phyloP scores from a whole-genome alignment of 768 basidiomycete species.

The Leccinum boreale region DNA sequence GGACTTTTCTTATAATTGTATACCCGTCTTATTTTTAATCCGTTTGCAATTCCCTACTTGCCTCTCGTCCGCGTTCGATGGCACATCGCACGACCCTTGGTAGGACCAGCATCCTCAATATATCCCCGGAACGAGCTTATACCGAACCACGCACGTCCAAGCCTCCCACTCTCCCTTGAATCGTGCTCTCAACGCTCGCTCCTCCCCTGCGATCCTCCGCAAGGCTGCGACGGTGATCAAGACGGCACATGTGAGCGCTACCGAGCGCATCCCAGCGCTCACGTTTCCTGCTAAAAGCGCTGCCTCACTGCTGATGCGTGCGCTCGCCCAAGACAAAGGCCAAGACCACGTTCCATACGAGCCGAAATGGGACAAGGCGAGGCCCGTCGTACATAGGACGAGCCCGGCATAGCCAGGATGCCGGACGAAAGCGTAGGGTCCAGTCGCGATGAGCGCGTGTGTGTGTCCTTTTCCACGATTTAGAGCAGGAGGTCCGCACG shows the following conservation, averaged over 20 bases:
- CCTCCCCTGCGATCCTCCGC: conserved; percentile 10
- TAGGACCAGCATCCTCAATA: conserved; percentile 28
- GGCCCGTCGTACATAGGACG: conserved; percentile 22
- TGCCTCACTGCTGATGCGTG: not conserved
- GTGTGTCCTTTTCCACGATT: not conserved
- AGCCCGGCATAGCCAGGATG: conserved; percentile 35
- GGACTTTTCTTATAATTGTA: not conserved
- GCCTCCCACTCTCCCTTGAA: conserved; percentile 23
- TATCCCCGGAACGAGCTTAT: conserved; percentile 46
- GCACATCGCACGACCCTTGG: not conserved
- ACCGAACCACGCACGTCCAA: conserved; percentile 46
- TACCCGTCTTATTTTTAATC: not conserved
- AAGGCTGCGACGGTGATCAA: conserved; percentile 6
- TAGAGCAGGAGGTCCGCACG: not conserved
- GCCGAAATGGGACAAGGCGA: conserved; percentile 13
- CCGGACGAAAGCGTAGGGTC: conserved; percentile 27
- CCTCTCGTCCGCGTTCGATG: not conserved
- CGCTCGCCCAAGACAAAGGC: not conserved
- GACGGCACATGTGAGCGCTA: conserved; percentile 10
- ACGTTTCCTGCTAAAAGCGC: conserved; percentile 27
- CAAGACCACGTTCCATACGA: not conserved
- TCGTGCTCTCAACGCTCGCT: conserved; percentile 6
- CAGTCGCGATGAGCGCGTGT: conserved; percentile 26
- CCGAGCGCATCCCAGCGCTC: conserved; percentile 14
- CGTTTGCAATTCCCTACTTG: not conserved